A percentile compares a stretch with the other conserved stretches of the same genome.
phyloP scores from a whole-genome alignment of 2,329 filamentous ascomycete species.

The Neonectria neomacrospora region DNA sequence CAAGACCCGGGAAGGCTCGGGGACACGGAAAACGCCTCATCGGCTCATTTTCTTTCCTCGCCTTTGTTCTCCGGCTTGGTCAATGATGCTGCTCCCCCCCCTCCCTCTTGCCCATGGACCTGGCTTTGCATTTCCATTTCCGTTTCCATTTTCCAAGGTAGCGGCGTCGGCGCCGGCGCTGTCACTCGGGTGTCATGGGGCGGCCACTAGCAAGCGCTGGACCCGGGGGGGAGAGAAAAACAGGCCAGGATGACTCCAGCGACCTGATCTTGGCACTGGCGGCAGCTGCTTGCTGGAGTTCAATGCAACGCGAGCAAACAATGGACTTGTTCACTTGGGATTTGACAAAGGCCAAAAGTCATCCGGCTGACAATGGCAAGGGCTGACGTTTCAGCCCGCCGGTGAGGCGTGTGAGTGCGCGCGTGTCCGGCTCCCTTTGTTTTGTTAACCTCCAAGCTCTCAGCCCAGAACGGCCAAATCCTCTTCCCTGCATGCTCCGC shows the following conservation, averaged over 20 bases:
- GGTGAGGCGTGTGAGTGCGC: background rate
- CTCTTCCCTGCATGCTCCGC: conserved; percentile 25
- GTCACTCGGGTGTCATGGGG: too few relatives aligned
- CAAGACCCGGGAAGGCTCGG: background rate
- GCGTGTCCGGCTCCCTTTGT: too few relatives aligned
- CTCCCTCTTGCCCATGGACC: too few relatives aligned
- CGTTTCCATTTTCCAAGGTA: too few relatives aligned
- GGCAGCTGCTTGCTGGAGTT: too few relatives aligned
- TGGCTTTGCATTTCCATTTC: too few relatives aligned
- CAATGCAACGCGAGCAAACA: too few relatives aligned
- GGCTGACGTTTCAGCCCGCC: conserved; percentile 43
- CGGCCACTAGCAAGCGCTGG: background rate
- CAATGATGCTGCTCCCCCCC: too few relatives aligned
- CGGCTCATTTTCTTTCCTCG: background rate
- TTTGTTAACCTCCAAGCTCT: too few relatives aligned
- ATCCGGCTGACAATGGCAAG: conserved; percentile 2
- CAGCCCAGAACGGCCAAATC: conserved; percentile 7
- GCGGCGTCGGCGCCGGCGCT: too few relatives aligned
- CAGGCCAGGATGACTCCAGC: background rate
- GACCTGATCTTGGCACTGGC: background rate
- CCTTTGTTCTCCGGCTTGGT: too few relatives aligned
- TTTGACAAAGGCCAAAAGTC: background rate
- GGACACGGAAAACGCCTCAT: background rate
- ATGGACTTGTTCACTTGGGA: too few relatives aligned
- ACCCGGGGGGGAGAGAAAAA: background rate